A percentile compares a stretch with the other conserved stretches of the same genome.
Conservation (phyloP, 805 yeast genomes). For the Kluyveromyces siamensis region DNA sequence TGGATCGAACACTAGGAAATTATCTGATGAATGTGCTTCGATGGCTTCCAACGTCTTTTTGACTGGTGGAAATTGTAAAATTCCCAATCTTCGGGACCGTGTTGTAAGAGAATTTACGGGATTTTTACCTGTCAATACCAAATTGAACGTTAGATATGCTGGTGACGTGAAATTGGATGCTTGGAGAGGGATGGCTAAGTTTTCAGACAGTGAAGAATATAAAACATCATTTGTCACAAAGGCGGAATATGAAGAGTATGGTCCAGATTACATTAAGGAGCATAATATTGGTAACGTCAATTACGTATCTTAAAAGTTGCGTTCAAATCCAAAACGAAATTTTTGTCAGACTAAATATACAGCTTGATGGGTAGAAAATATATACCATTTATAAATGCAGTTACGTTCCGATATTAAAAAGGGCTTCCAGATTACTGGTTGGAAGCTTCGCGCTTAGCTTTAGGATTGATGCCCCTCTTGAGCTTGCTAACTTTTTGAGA, state of each 20-base stretch:
- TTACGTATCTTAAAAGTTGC: slow-evolving; percentile 13
- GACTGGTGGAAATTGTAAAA: slow-evolving; percentile 75
- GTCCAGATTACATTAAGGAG: slow-evolving; percentile 81
- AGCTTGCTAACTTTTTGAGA: slow-evolving; percentile 55
- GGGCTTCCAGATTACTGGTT: neutral
- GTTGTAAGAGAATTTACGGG: slow-evolving; percentile 58
- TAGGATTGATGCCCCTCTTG: slow-evolving; percentile 69
- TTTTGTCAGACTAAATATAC: neutral
- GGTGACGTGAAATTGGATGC: slow-evolving; percentile 67
- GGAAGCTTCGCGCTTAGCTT: slow-evolving; percentile 16
- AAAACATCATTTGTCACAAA: slow-evolving; percentile 46
- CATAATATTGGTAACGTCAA: slow-evolving; percentile 63
- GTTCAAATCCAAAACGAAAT: neutral
- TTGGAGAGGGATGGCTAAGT: slow-evolving; percentile 90
- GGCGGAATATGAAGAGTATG: slow-evolving; percentile 78
- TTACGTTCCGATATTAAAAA: neutral
- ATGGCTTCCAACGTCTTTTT: slow-evolving; percentile 56
- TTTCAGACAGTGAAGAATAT: slow-evolving; percentile 46
- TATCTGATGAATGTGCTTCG: slow-evolving; percentile 21
- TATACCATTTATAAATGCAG: neutral
- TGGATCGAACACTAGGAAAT: slow-evolving; percentile 43
- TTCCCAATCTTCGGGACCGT: slow-evolving; percentile 60
- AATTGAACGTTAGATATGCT: slow-evolving; percentile 54
- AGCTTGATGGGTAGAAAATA: neutral
- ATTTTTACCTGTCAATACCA: slow-evolving; percentile 60